Base-by-base conservation (phyloP, 148 eudicot genomes). In the Persicaria maculosa region DNA sequence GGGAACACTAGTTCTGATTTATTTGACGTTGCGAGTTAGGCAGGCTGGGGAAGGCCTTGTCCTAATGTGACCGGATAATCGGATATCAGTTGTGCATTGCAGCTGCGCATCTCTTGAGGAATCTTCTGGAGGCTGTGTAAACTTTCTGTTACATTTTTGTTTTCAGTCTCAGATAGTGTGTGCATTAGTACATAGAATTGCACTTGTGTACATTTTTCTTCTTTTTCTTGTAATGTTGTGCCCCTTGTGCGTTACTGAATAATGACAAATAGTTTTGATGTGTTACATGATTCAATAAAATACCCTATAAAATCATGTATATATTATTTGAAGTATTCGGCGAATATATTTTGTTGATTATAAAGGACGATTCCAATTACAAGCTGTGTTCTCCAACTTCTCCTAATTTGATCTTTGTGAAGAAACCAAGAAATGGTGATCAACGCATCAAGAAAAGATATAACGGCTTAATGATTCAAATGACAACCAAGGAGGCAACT, bases 1-100 rank as follows among this genome's bases (percentile, higher is more conserved):
- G 76, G 98, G 98, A 80, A 91, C 98, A 16, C 74, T 93, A 57
- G 81, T 89, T 22, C 79, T 93, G 78, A 93, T 93, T 75, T 86
- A 83, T 79, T 77, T 93, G 86, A 91, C 98, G 9, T 75, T 93
- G 55, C 78, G 97, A 82, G 88, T 85, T 77, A 85, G 86, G 78
- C 96, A 81, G 84, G 78, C 85, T 65, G 79, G 84, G 54, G 88
- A 88, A 19, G 87, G 81, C 50, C 71, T 57, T 19, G 62, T 50
- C 62, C 78, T 69, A n/a, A 44, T 46, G 50, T 80, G 83, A 84
- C 45, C 20, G 46, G 61, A 46, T 22, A 40, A 8, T 25, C 4
- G 9, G 25, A 48, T 48, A 48, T 48, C 52, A 48, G 10, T 48
- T 48, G 52, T 8, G 52, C 62, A n/a, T 31, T 47, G 10, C 9